Evolutionary conservation across 2,329 filamentous ascomycete species (phyloP).

Genomic region (Dryadomyces quercivorus): DNA sequence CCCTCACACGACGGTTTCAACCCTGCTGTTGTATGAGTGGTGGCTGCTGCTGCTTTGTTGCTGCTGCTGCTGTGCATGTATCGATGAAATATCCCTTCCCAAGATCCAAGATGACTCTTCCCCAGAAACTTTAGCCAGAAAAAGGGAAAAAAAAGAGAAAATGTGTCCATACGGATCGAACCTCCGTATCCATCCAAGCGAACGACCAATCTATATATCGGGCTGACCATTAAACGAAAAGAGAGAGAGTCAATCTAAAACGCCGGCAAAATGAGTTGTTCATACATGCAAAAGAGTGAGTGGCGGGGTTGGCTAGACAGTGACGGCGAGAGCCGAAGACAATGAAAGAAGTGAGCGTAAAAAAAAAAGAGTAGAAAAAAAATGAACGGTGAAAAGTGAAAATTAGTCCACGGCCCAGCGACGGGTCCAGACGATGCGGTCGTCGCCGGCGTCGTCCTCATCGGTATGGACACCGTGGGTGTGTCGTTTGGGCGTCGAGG

Average conservation of each 20-base stretch:
- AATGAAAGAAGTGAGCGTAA: no score
- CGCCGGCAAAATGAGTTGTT: neutral
- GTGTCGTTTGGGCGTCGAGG: neutral
- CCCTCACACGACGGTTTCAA: neutral
- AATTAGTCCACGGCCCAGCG: conserved; percentile 11
- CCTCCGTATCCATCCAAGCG: no score
- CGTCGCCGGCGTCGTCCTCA: conserved; percentile 5
- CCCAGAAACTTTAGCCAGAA: neutral
- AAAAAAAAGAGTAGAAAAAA: neutral
- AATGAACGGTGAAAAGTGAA: neutral
- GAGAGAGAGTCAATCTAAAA: neutral
- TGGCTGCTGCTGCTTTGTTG: no score
- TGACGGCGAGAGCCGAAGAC: neutral
- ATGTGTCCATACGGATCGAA: no score
- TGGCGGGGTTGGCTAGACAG: neutral
- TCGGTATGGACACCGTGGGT: neutral
- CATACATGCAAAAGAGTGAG: neutral
- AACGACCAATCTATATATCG: no score
- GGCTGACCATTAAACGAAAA: neutral
- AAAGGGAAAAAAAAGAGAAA: no score
- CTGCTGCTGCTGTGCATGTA: neutral
- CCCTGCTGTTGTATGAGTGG: no score
- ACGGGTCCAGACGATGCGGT: conserved; percentile 10
- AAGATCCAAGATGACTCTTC: neutral
- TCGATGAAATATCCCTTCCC: neutral